Conservation (phyloP, 345 rosid species). For the Mallotus nudiflorus region DNA sequence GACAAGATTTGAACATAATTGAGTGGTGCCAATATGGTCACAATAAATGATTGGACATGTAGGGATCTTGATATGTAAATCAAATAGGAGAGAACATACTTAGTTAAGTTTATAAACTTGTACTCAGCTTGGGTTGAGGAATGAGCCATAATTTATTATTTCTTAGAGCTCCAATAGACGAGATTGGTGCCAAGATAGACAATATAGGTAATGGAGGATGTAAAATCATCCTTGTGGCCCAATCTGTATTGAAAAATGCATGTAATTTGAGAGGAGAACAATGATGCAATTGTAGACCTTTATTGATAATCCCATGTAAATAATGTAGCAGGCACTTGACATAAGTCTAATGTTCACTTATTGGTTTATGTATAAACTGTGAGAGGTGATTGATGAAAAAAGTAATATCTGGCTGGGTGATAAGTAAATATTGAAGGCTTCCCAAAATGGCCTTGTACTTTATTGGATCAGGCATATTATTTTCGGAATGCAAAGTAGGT, state of each 20-base stretch:
- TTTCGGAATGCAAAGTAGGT: fast-evolving
- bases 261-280: not conserved
- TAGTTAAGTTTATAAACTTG: too few relatives aligned
- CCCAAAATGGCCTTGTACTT: not conserved
- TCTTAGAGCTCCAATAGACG: not conserved
- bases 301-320: not conserved
- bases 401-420: not conserved
- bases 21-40: too few relatives aligned
- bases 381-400: not conserved
- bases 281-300: not conserved
- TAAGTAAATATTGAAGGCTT: not conserved
- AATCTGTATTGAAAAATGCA: not conserved
- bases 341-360: not conserved
- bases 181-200: not conserved
- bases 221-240: not conserved
- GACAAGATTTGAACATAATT: too few relatives aligned
- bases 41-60: too few relatives aligned
- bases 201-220: not conserved
- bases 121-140: too few relatives aligned
- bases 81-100: too few relatives aligned
- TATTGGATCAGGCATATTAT: not conserved
- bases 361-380: not conserved
- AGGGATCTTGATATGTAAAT: too few relatives aligned
- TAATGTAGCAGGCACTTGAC: not conserved
- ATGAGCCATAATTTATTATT: too few relatives aligned